phyloP scores from a whole-genome alignment of 1,284 basidiomycete species.

The Moesziomyces sp. region DNA sequence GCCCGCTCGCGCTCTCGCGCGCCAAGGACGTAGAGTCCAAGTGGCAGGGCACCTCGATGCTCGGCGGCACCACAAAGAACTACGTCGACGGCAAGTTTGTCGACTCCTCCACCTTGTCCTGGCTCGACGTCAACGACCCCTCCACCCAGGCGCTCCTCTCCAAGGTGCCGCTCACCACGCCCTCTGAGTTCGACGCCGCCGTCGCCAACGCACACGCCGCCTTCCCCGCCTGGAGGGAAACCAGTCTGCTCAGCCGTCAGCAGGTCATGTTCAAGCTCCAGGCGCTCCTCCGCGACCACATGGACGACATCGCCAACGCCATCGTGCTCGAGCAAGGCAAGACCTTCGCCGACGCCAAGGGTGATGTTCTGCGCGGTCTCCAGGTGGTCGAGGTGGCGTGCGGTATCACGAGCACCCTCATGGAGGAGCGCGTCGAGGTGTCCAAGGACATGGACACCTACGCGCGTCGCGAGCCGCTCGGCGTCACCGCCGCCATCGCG shows the following conservation, averaged over 20 bases:
- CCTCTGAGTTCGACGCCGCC: slow-evolving; percentile 84
- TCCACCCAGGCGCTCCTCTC: slow-evolving; percentile 89
- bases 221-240: slow-evolving; percentile 87
- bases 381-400: slow-evolving; percentile 93
- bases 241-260: slow-evolving; percentile 87
- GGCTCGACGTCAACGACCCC: slow-evolving; percentile 88
- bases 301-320: slow-evolving; percentile 68
- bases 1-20: slow-evolving; percentile 44
- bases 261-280: slow-evolving; percentile 79
- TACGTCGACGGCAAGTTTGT: slow-evolving; percentile 88
- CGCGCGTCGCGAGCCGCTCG: slow-evolving; percentile 78
- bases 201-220: slow-evolving; percentile 86
- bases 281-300: slow-evolving; percentile 68
- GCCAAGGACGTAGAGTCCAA: slow-evolving; percentile 60
- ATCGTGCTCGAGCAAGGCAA: slow-evolving; percentile 67
- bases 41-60: slow-evolving; percentile 86
- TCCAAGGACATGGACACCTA: slow-evolving; percentile 97
- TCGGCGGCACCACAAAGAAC: slow-evolving; percentile 79
- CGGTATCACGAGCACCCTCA: slow-evolving; percentile 82
- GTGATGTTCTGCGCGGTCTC: slow-evolving; percentile 90
- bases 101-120: slow-evolving; percentile 80
- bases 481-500: slow-evolving; percentile 58
- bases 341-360: slow-evolving; percentile 81
- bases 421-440: slow-evolving; percentile 93
- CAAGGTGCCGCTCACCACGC: slow-evolving; percentile 87